Base-by-base conservation (phyloP, 2,329 filamentous ascomycete species). In the Diaporthe humulicola region DNA sequence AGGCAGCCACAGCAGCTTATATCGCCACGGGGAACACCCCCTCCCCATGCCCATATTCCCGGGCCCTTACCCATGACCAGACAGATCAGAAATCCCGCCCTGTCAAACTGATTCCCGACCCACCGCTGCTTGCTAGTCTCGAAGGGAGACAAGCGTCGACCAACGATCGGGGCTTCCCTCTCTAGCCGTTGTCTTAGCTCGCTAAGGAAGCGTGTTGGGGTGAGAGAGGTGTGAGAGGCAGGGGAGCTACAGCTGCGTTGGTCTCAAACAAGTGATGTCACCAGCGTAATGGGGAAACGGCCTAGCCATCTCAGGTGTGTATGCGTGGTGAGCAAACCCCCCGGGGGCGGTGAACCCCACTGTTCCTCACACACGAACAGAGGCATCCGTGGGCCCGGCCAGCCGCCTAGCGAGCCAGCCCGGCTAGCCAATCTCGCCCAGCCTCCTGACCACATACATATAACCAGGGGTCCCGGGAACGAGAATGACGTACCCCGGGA, bases 261-360 rank as follows among this genome's bases (percentile, higher is more conserved):
- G 57, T 38, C 70, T 64, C n/a, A 40, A 42, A 42, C 48, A 33
- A 25, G 70, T 72, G 70, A 72, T 72, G 70, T 72, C 70, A 72
- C 70, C 33, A 45, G 48, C 33, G 38, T 28, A 15, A 71, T 48
- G 36, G 19, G 28, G 30, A 42, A 45, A 42, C 36, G 70, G 54
- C 60, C 69, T 71, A 60, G 54, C 69, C 52, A 19, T 54, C 38
- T 64, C 12, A 36, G 28, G 28, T n/a, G 17, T 45, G 38, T 14
- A n/a, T 50, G n/a, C 19, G 25, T 40, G 30, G 40, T 57, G 38
- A 45, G 17, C 4, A 14, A 42, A 15, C 14, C 22, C 45, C 4
- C 54, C 25, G 36, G 28, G 25, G 70, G 70, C 70, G 57, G 70
- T 54, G 70, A 71, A 30, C 70, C 57, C 70, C 70, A 71, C 70